phyloP scores from a whole-genome alignment of 2,329 filamentous ascomycete genomes.

The Colletotrichum sp. region DNA sequence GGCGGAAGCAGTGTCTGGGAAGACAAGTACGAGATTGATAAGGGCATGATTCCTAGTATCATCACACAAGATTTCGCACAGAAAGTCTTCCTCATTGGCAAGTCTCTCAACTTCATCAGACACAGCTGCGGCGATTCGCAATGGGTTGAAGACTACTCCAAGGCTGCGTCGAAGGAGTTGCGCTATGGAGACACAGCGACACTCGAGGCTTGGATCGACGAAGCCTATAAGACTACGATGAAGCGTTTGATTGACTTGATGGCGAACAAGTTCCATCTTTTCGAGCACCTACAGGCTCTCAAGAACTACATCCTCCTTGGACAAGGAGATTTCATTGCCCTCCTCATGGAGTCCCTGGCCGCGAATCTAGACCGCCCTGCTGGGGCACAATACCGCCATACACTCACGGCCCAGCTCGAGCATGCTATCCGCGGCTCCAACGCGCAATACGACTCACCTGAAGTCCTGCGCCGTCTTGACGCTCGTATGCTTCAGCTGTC shows the following conservation, averaged over 20 bases:
- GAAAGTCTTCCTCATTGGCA: conserved; percentile 96
- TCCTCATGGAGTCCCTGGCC: conserved; percentile 95
- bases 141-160: conserved; percentile 97
- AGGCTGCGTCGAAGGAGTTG: conserved; percentile 88
- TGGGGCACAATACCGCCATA: conserved; percentile 96
- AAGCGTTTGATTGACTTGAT: conserved; percentile 91
- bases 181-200: conserved; percentile 92
- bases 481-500: conserved; percentile 98
- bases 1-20: conserved; percentile 88
- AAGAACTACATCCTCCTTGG: conserved; percentile 95
- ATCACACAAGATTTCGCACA: conserved; percentile 93
- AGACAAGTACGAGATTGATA: conserved; percentile 89
- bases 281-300: conserved; percentile 87
- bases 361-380: conserved; percentile 93
- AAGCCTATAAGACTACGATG: conserved; percentile 98
- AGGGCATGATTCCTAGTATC: conserved; percentile 89
- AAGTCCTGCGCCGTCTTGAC: conserved; percentile 89
- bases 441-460: conserved; percentile 91
- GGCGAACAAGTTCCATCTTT: conserved; percentile 93
- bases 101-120: conserved; percentile 97
- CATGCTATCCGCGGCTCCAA: conserved; percentile 97
- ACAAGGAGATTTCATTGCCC: conserved; percentile 94
- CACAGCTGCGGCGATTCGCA: conserved; percentile 92
- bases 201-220: conserved; percentile 90
- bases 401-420: conserved; percentile 94